Conservation (phyloP, 116 monocot species). For the Phalaenopsis hybrid region DNA sequence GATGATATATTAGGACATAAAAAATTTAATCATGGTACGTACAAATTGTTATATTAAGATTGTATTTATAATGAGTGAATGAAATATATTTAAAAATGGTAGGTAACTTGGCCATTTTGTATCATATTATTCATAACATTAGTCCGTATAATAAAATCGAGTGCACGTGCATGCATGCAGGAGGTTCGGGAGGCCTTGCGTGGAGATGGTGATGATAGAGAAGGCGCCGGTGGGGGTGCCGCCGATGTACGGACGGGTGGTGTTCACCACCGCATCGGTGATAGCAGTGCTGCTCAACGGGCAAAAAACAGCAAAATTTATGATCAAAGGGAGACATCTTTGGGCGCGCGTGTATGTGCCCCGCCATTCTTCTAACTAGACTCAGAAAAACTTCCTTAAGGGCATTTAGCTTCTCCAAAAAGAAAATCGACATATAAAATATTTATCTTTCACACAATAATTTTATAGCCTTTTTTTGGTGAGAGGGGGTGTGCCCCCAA, state of each 20-base stretch:
- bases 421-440: too few relatives aligned
- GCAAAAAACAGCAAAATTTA: conserved; percentile 45
- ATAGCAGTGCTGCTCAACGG: conserved; percentile 45
- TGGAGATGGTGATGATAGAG: conserved; percentile 51
- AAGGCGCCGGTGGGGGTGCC: conserved; percentile 17
- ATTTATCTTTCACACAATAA: too few relatives aligned
- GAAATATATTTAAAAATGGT: not conserved
- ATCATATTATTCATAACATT: too few relatives aligned
- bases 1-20: too few relatives aligned
- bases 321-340: conserved; percentile 64
- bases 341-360: conserved; percentile 54
- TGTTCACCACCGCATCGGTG: conserved; percentile 34
- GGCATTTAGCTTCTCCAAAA: too few relatives aligned
- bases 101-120: not conserved
- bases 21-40: too few relatives aligned
- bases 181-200: conserved; percentile 28
- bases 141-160: not conserved
- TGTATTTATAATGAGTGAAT: not conserved
- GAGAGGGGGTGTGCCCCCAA: too few relatives aligned
- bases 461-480: too few relatives aligned
- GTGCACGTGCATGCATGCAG: conserved; percentile 8
- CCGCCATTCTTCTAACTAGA: conserved; percentile 2
- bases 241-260: conserved; percentile 56
- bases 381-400: too few relatives aligned
- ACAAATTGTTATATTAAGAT: too few relatives aligned